Percentiles rank a stretch among this genome's conserved stretches.
Evolutionary conservation across 148 eudicot species (phyloP).

Genomic region (Diospyros kaki): DNA sequence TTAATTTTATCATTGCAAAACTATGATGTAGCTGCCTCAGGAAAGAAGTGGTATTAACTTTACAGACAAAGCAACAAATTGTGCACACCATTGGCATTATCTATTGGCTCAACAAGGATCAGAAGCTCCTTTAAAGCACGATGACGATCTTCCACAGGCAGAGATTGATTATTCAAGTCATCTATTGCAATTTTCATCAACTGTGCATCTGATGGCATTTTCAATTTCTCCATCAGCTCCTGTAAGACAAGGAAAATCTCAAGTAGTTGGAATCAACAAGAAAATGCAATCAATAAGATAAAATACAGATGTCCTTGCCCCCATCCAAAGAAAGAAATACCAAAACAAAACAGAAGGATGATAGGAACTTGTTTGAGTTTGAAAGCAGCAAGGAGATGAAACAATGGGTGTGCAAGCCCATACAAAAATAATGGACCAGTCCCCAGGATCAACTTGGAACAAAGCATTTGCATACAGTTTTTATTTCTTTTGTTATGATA

Average conservation of each 20-base stretch:
- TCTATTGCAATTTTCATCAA: slow-evolving; percentile 78
- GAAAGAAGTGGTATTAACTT: neutral
- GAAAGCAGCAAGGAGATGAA: too few relatives aligned
- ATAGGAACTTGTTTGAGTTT: too few relatives aligned
- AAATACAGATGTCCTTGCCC: neutral
- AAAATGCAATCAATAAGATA: neutral
- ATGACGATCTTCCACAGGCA: slow-evolving; percentile 61
- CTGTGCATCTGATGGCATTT: slow-evolving; percentile 86
- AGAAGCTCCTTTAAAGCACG: slow-evolving; percentile 81
- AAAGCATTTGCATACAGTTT: neutral
- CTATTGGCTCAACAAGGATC: slow-evolving; percentile 84
- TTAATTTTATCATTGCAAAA: neutral
- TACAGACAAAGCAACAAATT: neutral
- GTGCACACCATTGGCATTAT: slow-evolving; percentile 83
- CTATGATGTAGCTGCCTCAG: neutral
- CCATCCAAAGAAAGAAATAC: neutral
- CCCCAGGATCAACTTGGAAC: too few relatives aligned
- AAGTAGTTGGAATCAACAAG: neutral
- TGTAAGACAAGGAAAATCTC: slow-evolving; percentile 19
- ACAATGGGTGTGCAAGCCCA: too few relatives aligned
- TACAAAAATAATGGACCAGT: too few relatives aligned
- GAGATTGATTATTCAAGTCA: slow-evolving; percentile 77
- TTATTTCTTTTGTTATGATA: neutral
- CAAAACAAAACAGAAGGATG: neutral
- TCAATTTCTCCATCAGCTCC: slow-evolving; percentile 82